Evolutionary conservation across 2,329 filamentous ascomycete species (phyloP), one percentile per base, ranked within the genome.

Genomic region (Aaosphaeria arxii): DNA sequence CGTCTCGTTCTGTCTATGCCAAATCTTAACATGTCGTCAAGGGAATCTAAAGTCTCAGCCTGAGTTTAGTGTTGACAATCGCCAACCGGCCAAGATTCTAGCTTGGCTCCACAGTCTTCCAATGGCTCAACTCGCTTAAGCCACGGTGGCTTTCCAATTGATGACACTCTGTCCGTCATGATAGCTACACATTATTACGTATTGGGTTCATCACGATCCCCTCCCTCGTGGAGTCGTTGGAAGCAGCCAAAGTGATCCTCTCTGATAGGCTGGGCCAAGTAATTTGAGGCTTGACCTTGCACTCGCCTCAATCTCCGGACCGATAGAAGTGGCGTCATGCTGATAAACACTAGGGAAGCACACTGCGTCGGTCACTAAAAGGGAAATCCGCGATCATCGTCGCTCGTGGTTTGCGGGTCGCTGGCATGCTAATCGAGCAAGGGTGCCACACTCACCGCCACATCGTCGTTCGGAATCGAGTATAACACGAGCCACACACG

Each of bases 41-140:
- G 35, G 35, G 5, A 33, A 11, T 48, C 42, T 38, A 45, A 49
- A 35, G 30, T 51, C 43, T 48, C 40, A 33, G 46, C 43, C 30
- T 46, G 40, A 44, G 5, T 5, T 45, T 50, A 47, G 47, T 44
- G 39, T 30, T 44, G 40, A 29, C 13, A 33, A 42, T 46, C 43
- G 42, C 46, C 24, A 30, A 49, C 45, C 44, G 29, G 45, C 47
- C 45, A 48, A 44, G 47, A 28, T 42, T 44, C 44, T 49, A 46
- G 49, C 38, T 44, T 40, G 13, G 30, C 42, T 36, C 13, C 38
- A 30, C 30, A 35, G 30, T 2, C 42, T 44, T 44, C 42, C n/a
- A 44, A 36, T 13, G 6, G 7, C 30, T 17, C 42, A 11, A 6
- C 29, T 43, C 40, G 46, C 46, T 40, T 44, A 24, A 48, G 28